Base-by-base conservation (phyloP, 305 asterid species). In the Solanum hybrid region DNA sequence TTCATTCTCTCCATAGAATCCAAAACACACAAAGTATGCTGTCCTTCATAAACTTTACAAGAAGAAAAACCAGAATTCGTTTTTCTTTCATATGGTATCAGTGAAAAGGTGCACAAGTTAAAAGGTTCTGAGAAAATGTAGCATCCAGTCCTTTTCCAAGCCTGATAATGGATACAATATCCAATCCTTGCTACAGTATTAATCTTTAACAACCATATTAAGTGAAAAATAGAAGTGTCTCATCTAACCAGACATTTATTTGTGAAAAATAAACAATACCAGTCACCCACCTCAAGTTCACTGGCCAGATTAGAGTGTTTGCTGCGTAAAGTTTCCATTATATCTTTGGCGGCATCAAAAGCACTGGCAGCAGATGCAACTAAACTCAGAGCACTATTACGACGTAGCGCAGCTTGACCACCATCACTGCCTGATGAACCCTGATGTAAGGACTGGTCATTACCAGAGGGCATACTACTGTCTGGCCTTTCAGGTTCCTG, bases 321-420 rank as follows among this genome's bases (percentile, higher is more conserved):
- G 92, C 99, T 95, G 93, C 99, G 95, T 74, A 98, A 96, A 40
- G 99, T 92, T 93, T 98, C 99, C 99, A 98, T 98, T 91, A 98
- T 96, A 93, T 98, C 99, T 93, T 98, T 98, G 82, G 99, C 99
- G 89, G 99, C 99, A 92, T 98, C 99, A 91, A 98, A 98, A 86
- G 99, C 99, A 95, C 97, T 96, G 51, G 99, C 97, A 91, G 99
- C 98, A 89, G 99, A 95, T 61, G 97, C 98, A 86, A 93, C 98
- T 91, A 95, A 90, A 91, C 97, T 96, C 96, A 96, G 93, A 91
- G 98, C 97, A 92, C 94, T 92, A 90, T 93, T 95, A 90, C 98
- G 98, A 92, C 99, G 95, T 90, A 94, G 79, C 40, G 95, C 94
- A 95, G 92, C 96, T 93, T 96, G 98, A 89, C 96, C 94, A 73